These are phyloP conservation scores for Willaertia magna DNA, from an alignment of 208 protist species.

Conservation along the genomic window DNA sequence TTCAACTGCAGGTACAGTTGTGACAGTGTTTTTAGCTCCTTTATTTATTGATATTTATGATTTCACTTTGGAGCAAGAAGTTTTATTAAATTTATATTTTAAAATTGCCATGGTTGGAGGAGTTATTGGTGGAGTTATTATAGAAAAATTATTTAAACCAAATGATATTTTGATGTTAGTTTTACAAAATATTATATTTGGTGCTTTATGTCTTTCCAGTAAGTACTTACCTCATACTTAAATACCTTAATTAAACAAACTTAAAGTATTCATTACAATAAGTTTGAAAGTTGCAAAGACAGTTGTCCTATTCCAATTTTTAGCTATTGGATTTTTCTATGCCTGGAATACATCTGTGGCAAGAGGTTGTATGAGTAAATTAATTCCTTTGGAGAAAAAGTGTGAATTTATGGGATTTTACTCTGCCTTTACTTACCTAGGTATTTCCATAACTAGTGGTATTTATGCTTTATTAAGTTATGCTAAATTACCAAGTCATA, in stretches of 20 bases:
- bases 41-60: conserved; percentile 1
- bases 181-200: background rate
- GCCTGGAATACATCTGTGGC: background rate
- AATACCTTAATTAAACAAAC: background rate
- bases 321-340: background rate
- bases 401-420: background rate
- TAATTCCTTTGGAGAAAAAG: background rate
- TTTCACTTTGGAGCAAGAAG: background rate
- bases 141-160: background rate
- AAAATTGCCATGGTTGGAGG: background rate
- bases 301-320: background rate
- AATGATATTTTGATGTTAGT: background rate
- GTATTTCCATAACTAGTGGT: background rate
- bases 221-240: background rate
- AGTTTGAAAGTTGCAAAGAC: background rate
- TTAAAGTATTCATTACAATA: background rate
- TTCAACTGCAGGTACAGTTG: background rate
- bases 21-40: background rate
- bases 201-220: background rate
- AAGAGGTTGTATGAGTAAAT: background rate
- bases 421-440: background rate
- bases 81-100: background rate
- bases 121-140: background rate
- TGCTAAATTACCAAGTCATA: background rate
- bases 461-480: background rate